Base-by-base conservation (phyloP, 2,329 filamentous ascomycete species). In the Nothopassalora personata region DNA sequence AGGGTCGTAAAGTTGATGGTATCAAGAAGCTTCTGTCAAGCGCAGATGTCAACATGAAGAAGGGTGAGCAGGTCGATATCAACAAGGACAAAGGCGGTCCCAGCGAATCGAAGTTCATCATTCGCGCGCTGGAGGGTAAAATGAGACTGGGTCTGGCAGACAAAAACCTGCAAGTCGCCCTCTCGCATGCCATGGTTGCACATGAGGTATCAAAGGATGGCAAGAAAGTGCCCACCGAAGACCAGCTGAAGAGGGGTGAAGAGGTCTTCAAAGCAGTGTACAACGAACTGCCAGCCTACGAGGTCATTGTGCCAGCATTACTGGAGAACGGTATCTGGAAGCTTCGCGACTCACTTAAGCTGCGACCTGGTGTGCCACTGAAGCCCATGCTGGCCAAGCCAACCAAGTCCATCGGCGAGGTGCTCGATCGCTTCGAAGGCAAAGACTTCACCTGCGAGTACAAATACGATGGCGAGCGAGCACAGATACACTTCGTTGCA, bases 351-450 rank as follows among this genome's bases (percentile, higher is more conserved):
- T 85, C 88, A 58, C 97, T 94, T 82, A 95, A 95, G 73, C 82
- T 99, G 48, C 89, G 91, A 66, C 93, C 94, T 0, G 94, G 94
- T 63, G 89, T 99, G 15, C 94, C 94, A 0, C 80, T 99, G 59
- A 99, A 99, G 75, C 94, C 94, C 68, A 99, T 99, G 94, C 82
- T 99, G 78, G 94, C 94, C 19, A 97, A 97, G 70, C 94, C 94
- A 3, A 99, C 94, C 9, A 99, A 99, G 74, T 92, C 94, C 5
- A 97, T 99, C 68, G 96, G 92, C 0, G 94, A 99, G 76, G 94
- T 99, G 0, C 82, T 99, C 10, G 93, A 99, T 74, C 89, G 94
- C 5, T 99, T 99, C 66, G 94, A 97, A 72, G 86, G 89, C 64
- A 94, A 96, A 71, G 89, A 88, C 28, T 99, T 99, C 70, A 97